These are phyloP conservation scores for Aegilops umbellulata DNA, from an alignment of 176 grass and related monocot species.

Conservation along the genomic window DNA sequence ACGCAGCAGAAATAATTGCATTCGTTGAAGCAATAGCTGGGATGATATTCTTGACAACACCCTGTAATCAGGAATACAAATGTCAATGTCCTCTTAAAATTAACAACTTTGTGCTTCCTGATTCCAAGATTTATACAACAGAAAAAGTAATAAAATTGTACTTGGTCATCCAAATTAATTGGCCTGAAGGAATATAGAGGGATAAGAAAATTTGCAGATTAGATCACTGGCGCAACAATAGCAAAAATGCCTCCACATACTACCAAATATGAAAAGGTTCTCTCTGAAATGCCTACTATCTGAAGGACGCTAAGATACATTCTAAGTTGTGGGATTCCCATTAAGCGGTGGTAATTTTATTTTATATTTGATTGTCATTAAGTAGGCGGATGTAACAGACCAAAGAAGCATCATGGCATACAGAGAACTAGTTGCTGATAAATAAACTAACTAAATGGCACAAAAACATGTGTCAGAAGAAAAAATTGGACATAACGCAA, in stretches of 20 bases:
- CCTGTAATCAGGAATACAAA: conserved; percentile 46
- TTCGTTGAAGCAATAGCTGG: conserved; percentile 98
- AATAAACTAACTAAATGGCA: background rate
- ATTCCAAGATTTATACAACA: background rate
- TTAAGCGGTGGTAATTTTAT: background rate
- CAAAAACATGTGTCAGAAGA: background rate
- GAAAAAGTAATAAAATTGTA: conserved; percentile 9
- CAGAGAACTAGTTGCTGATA: background rate
- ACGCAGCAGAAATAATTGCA: conserved; percentile 94
- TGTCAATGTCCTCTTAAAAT: conserved; percentile 16
- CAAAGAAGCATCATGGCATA: background rate
- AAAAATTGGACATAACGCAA: background rate
- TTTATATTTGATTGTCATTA: background rate
- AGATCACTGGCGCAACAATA: background rate
- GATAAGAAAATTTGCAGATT: background rate
- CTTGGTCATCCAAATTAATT: background rate
- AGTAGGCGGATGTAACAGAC: background rate
- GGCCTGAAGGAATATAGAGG: background rate
- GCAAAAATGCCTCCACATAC: background rate
- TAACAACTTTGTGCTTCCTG: background rate
- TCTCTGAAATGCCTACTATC: background rate
- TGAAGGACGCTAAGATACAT: background rate
- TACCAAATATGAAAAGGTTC: background rate
- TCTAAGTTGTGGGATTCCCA: background rate
- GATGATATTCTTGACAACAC: conserved; percentile 99